A percentile compares a stretch with the other conserved stretches of the same genome.
These are phyloP conservation scores for Polytrichum commune DNA, from an alignment of 225 moss, liverwort and hornwort species.

Conservation along the genomic window DNA sequence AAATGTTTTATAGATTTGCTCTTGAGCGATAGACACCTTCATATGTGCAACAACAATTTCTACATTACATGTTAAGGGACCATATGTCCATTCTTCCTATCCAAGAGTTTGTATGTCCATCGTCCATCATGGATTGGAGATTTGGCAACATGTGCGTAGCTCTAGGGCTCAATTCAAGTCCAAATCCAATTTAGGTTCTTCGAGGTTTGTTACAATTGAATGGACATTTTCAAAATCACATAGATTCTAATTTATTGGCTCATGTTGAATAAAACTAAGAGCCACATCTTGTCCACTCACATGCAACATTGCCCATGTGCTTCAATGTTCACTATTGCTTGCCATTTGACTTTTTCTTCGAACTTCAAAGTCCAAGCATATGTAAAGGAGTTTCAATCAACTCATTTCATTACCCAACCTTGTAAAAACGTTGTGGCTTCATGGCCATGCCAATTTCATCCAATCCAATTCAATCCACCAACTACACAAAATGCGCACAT, in stretches of 20 bases:
- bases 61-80: conserved; percentile 5
- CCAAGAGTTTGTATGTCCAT: background rate
- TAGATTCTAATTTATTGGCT: background rate
- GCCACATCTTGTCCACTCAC: conserved; percentile 9
- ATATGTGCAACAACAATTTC: conserved; percentile 8
- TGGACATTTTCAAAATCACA: background rate
- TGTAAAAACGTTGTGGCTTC: no score
- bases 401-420: no score
- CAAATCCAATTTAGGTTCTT: conserved; percentile 12
- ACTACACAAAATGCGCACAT: no score
- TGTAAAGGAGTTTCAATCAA: no score
- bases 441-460: no score
- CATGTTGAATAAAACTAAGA: conserved; percentile 1
- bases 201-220: conserved; percentile 10
- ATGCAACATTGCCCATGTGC: background rate
- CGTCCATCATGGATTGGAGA: background rate
- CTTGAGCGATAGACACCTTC: conserved; percentile 53
- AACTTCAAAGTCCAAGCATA: no score
- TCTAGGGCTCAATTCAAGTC: background rate
- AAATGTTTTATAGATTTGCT: conserved; percentile 74
- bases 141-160: background rate
- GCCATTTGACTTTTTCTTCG: conserved; percentile 20
- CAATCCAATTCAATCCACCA: no score
- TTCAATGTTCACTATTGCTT: conserved; percentile 26
- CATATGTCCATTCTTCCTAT: conserved; percentile 17